Percentiles rank a stretch among this genome's conserved stretches.
phyloP scores from a whole-genome alignment of 306 rosid species.

The Pterocarpus santalinus region DNA sequence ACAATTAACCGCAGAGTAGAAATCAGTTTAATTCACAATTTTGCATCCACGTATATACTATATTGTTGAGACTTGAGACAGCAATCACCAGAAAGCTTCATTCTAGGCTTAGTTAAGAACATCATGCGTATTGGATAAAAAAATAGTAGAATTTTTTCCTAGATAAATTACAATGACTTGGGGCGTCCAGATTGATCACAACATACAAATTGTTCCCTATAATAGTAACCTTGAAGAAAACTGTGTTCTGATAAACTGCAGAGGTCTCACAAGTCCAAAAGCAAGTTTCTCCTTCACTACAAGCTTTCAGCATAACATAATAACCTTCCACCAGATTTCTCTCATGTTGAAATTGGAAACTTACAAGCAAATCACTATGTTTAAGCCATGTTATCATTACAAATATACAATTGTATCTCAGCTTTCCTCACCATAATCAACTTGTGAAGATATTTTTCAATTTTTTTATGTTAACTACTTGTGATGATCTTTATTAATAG shows the following conservation, averaged over 20 bases:
- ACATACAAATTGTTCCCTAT: background rate
- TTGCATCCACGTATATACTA: slow-evolving; percentile 16
- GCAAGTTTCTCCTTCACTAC: slow-evolving; percentile 30
- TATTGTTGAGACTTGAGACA: slow-evolving; percentile 1
- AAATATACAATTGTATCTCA: background rate
- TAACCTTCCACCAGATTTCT: background rate
- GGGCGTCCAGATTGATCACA: slow-evolving; percentile 30
- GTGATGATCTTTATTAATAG: too few species aligned
- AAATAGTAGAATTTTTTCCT: slow-evolving; percentile 15
- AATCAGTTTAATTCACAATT: slow-evolving; percentile 27
- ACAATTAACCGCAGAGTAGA: slow-evolving; percentile 12
- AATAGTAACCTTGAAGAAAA: slow-evolving; percentile 27
- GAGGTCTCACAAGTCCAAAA: background rate
- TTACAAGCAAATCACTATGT: slow-evolving; percentile 7
- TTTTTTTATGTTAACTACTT: too few species aligned
- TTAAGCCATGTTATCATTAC: background rate
- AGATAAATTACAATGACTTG: slow-evolving; percentile 25
- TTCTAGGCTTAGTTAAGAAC: background rate
- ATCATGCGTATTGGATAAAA: background rate
- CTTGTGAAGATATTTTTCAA: background rate
- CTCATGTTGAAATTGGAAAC: background rate
- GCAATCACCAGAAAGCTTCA: background rate
- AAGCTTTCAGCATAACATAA: background rate
- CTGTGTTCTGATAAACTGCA: slow-evolving; percentile 3
- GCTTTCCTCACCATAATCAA: background rate